These are phyloP conservation scores for Allomyces macrogynus DNA, from an alignment of 192 early-diverging fungal genomes.

Conservation along the genomic window DNA sequence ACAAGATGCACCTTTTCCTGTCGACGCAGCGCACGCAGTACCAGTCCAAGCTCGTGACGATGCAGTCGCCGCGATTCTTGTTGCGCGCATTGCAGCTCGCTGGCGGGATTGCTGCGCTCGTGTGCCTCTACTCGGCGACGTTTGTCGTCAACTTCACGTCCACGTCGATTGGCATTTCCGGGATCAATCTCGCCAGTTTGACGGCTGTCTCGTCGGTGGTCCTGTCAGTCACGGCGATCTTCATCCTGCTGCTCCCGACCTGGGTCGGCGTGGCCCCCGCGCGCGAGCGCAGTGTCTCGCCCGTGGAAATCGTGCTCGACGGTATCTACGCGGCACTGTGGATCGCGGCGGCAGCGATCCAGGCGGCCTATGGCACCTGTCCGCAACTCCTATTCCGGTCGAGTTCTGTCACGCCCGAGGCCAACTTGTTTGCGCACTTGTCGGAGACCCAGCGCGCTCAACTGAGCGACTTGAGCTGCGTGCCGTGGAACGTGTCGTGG, in stretches of 20 bases:
- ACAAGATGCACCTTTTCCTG: not conserved
- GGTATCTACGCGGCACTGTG: not conserved
- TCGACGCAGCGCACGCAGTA: not conserved
- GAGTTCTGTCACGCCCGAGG: not conserved
- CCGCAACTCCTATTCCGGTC: not conserved
- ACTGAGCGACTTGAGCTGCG: not conserved
- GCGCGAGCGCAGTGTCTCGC: not conserved
- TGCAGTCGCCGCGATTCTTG: not conserved
- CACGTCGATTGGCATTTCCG: not conserved
- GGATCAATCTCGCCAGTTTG: not conserved
- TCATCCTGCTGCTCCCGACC: not conserved
- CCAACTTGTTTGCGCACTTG: not conserved
- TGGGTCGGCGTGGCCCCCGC: not conserved
- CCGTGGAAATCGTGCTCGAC: not conserved
- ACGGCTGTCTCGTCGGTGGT: not conserved
- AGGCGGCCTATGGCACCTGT: not conserved
- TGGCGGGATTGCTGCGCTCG: not conserved
- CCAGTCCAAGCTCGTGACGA: not conserved
- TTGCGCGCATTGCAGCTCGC: not conserved
- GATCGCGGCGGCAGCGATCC: not conserved
- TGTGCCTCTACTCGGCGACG: not conserved
- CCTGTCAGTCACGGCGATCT: not conserved
- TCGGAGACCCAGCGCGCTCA: not conserved
- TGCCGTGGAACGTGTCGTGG: not conserved
- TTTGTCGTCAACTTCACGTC: not conserved